Percentiles rank a stretch among this genome's conserved stretches.
Conservation (phyloP, 495 filamentous ascomycete species). For the Aspergillus nidulans region DNA sequence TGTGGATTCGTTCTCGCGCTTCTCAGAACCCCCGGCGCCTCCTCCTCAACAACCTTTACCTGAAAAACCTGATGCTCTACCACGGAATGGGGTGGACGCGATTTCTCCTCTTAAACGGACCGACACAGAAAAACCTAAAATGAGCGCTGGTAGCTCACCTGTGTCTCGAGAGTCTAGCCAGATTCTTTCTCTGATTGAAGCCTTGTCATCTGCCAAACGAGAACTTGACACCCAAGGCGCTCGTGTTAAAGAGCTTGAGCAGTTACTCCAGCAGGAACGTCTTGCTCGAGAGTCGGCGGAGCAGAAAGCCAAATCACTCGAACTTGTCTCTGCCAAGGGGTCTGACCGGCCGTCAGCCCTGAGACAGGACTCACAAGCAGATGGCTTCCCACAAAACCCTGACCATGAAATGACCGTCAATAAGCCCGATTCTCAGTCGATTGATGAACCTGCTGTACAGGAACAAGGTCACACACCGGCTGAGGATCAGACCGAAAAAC, state of each 20-base stretch:
- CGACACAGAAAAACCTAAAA: slow-evolving; percentile 70
- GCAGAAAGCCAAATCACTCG: slow-evolving; percentile 66
- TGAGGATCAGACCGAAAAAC: slow-evolving; percentile 30
- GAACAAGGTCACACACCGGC: slow-evolving; percentile 27
- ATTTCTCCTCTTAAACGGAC: slow-evolving; percentile 60
- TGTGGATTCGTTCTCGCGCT: slow-evolving; percentile 54
- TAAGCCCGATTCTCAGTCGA: slow-evolving; percentile 8
- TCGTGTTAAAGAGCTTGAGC: slow-evolving; percentile 77
- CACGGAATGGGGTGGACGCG: slow-evolving; percentile 39
- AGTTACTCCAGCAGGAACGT: slow-evolving; percentile 70
- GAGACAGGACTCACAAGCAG: slow-evolving; percentile 30
- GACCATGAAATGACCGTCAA: slow-evolving; percentile 13
- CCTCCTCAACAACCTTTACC: slow-evolving; percentile 88
- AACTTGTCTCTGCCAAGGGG: slow-evolving; percentile 38
- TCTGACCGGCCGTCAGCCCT: slow-evolving; percentile 25
- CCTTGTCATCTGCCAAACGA: slow-evolving; percentile 70
- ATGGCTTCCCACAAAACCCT: slow-evolving; percentile 7
- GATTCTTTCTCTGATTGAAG: slow-evolving; percentile 75
- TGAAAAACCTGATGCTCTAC: slow-evolving; percentile 74
- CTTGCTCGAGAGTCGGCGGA: slow-evolving; percentile 79
- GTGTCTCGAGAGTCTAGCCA: slow-evolving; percentile 65
- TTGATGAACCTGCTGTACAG: slow-evolving; percentile 26
- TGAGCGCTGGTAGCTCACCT: slow-evolving; percentile 53
- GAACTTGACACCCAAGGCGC: slow-evolving; percentile 74
- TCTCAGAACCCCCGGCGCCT: slow-evolving; percentile 85